These are phyloP conservation scores for Beverwykella pulmonaria DNA, from an alignment of 495 filamentous ascomycete species.

Conservation along the genomic window DNA sequence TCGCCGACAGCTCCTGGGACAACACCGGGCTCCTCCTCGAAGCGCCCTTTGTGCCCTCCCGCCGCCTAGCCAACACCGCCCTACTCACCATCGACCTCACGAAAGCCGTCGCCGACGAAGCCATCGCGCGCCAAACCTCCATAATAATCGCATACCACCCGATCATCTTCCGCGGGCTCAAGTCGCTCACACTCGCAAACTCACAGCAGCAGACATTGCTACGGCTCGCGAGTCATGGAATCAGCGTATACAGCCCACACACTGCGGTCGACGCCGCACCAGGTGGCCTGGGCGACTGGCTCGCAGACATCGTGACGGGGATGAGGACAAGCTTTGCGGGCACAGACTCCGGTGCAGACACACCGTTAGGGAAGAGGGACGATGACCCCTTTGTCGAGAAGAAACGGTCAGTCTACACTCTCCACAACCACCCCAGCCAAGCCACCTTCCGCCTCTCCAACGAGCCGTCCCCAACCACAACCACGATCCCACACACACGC, in stretches of 20 bases:
- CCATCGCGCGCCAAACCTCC: conserved; percentile 72
- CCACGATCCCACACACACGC: conserved; percentile 51
- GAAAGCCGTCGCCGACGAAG: conserved; percentile 85
- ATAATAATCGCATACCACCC: conserved; percentile 92
- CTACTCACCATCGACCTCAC: conserved; percentile 93
- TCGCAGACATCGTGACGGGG: conserved; percentile 80
- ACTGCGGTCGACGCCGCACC: conserved; percentile 89
- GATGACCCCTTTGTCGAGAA: conserved; percentile 33
- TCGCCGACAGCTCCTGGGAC: conserved; percentile 90
- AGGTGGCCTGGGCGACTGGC: conserved; percentile 91
- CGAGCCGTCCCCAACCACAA: neutral
- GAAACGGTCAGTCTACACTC: conserved; percentile 44
- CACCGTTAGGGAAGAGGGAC: conserved; percentile 36
- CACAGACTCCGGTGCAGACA: neutral
- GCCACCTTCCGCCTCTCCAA: conserved; percentile 9
- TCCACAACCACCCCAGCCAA: conserved; percentile 42
- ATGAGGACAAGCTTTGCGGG: conserved; percentile 27
- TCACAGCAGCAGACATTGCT: conserved; percentile 84
- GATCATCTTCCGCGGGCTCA: conserved; percentile 91
- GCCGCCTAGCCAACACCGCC: conserved; percentile 68
- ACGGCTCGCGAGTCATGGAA: conserved; percentile 80
- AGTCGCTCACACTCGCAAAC: conserved; percentile 80
- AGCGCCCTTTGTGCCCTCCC: conserved; percentile 64
- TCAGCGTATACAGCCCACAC: conserved; percentile 90
- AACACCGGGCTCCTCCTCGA: conserved; percentile 89